Evolutionary conservation across 352 stramenopile species (phyloP), one percentile per base, ranked within the genome.

Genomic region (Peronosclerospora sorghi): DNA sequence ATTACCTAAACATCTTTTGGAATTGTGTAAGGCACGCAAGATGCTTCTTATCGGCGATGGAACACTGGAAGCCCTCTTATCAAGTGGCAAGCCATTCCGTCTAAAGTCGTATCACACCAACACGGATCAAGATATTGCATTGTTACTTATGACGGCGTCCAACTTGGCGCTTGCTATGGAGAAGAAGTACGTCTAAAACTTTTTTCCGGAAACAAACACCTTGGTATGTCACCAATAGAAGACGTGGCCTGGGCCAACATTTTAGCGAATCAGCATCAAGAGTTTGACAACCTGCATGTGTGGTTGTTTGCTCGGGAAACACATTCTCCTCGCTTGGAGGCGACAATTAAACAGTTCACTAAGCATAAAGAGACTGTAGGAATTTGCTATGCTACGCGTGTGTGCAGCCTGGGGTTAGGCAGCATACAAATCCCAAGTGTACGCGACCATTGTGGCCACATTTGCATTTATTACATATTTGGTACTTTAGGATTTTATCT

Each of bases 251-350:
- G 76, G 76, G 79, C 72, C 0, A 73, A 92, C 40, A 87, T 88
- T 35, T 48, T 92, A 9, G 79, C 76, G 5, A 76, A 84, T 53
- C 79, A 92, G 59, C 73, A 88, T 50, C 72, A 46, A 3, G 69
- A 84, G 35, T 89, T 92, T 27, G 71, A 92, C 56, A 89, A 89
- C 38, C 55, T 87, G n/a, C 72, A 87, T 37, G 79, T 89, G 43
- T 92, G 79, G 79, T 38, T 62, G 15, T 92, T 80, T 44, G 74
- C 89, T 26, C 73, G 73, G 5, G 79, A 92, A 56, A 87, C 73
- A 17, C 79, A 92, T 41, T 57, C 65, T 17, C 79, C 79, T 34
- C 74, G 69, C 32, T 60, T 92, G 18, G 61, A 92, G 32, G 51
- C 68, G 32, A 78, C 58, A 1, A 46, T 86, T 8, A 68, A 79